These are phyloP conservation scores for Grosmannia clavigera DNA, from an alignment of 2,329 filamentous ascomycete species.

Conservation along the genomic window DNA sequence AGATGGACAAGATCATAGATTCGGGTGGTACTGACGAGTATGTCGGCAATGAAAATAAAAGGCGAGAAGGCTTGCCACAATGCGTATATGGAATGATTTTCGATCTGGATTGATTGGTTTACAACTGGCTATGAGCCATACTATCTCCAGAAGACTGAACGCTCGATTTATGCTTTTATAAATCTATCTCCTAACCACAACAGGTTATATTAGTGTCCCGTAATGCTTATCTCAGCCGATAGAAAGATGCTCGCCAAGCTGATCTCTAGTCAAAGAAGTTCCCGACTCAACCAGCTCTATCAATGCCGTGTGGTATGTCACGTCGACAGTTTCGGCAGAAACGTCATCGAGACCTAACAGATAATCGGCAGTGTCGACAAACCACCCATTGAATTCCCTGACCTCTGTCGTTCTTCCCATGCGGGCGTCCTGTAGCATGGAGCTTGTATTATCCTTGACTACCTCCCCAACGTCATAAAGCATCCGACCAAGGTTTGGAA, in stretches of 20 bases:
- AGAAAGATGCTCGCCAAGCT: neutral
- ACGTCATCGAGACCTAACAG: constrained; percentile 4
- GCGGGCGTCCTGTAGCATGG: constrained; percentile 48
- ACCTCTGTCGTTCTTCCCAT: constrained; percentile 42
- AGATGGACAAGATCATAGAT: no score
- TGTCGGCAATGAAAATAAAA: no score
- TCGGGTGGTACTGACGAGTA: no score
- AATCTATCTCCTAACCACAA: no score
- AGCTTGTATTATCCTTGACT: constrained; percentile 43
- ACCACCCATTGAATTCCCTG: constrained; percentile 41
- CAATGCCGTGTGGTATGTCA: constrained; percentile 12
- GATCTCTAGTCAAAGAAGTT: neutral
- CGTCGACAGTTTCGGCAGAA: constrained; percentile 2
- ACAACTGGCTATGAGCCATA: no score
- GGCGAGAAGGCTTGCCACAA: no score
- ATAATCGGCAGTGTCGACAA: constrained; percentile 16
- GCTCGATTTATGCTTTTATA: no score
- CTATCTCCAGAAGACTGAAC: no score
- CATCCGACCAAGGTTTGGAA: constrained; percentile 27
- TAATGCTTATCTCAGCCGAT: no score
- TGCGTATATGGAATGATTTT: no score
- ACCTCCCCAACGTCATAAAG: constrained; percentile 34
- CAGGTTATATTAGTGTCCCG: neutral
- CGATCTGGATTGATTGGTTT: no score
- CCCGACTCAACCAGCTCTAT: constrained; percentile 13